Conservation (phyloP, 306 rosid species). For the Quercus bicolor region DNA sequence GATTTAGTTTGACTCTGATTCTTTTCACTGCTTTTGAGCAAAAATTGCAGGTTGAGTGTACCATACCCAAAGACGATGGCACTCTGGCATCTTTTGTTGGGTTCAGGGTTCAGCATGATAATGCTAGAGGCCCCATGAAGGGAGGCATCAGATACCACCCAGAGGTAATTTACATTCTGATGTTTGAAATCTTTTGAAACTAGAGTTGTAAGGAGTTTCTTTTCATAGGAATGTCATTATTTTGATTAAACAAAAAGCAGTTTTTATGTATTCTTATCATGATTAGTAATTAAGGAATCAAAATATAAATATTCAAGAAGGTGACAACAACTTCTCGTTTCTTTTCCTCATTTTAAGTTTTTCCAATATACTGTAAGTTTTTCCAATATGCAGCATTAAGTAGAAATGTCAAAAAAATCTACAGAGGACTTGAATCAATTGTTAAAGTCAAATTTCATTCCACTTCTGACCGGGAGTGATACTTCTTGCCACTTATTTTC, state of each 20-base stretch:
- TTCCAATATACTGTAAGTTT: too few species aligned
- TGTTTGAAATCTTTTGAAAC: background rate
- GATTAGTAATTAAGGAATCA: too few species aligned
- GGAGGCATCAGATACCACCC: constrained; percentile 99
- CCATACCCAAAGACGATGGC: constrained; percentile 91
- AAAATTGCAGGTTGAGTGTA: constrained; percentile 79
- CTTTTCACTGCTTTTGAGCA: constrained; percentile 12
- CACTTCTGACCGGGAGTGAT: background rate
- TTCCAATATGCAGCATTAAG: too few species aligned
- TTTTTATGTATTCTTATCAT: too few species aligned
- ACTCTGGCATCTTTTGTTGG: constrained; percentile 80
- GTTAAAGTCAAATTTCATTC: background rate
- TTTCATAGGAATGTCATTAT: background rate
- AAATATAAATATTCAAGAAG: too few species aligned
- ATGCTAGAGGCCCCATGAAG: constrained; percentile 99
- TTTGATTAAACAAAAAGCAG: background rate
- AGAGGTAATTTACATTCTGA: constrained; percentile 51
- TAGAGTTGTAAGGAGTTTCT: background rate
- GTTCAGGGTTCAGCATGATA: constrained; percentile 93
- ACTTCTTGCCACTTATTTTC: background rate
- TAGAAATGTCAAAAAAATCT: too few species aligned
- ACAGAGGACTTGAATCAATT: background rate
- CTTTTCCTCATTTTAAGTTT: too few species aligned
- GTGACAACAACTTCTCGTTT: too few species aligned
- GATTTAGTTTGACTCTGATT: background rate